Percentiles rank a stretch among this genome's conserved stretches.
Evolutionary conservation across 2,329 filamentous ascomycete genomes (phyloP).

Genomic region (Xylariaceae sp.): DNA sequence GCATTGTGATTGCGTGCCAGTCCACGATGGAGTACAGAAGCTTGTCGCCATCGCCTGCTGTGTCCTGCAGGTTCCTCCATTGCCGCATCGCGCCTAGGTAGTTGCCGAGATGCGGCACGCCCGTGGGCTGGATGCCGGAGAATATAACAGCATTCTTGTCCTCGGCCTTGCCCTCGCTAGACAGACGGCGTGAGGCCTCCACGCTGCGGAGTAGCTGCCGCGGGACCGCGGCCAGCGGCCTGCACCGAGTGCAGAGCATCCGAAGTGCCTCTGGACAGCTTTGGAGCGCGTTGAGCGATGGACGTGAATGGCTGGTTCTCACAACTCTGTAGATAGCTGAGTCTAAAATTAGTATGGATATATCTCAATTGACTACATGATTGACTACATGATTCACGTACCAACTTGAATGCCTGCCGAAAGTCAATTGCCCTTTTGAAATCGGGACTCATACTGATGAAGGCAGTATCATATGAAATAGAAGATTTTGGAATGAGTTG

Average conservation of each 20-base stretch:
- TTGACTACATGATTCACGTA: too few species aligned
- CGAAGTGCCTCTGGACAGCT: conserved; percentile 10
- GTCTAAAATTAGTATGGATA: too few species aligned
- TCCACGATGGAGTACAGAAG: conserved; percentile 88
- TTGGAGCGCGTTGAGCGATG: too few species aligned
- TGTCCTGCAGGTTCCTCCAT: conserved; percentile 79
- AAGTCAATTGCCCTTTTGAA: not conserved
- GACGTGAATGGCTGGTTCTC: too few species aligned
- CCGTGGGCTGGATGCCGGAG: conserved; percentile 95
- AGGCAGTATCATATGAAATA: not conserved
- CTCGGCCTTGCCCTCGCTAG: not conserved
- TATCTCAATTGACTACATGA: too few species aligned
- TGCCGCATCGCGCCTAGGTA: conserved; percentile 84
- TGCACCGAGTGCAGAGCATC: conserved; percentile 14
- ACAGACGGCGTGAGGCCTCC: not conserved
- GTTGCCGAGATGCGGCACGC: conserved; percentile 90
- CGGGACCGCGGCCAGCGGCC: conserved; percentile 12
- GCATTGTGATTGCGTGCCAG: conserved; percentile 84
- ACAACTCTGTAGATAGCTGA: too few species aligned
- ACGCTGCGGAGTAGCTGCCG: not conserved
- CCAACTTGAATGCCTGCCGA: too few species aligned
- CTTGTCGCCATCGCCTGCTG: conserved; percentile 49
- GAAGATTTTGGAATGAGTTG: conserved; percentile 15
- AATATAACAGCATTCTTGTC: conserved; percentile 57
- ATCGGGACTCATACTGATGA: not conserved